Base-by-base conservation (phyloP, 2,329 filamentous ascomycete species). In the Colletotrichum chrysophilum region DNA sequence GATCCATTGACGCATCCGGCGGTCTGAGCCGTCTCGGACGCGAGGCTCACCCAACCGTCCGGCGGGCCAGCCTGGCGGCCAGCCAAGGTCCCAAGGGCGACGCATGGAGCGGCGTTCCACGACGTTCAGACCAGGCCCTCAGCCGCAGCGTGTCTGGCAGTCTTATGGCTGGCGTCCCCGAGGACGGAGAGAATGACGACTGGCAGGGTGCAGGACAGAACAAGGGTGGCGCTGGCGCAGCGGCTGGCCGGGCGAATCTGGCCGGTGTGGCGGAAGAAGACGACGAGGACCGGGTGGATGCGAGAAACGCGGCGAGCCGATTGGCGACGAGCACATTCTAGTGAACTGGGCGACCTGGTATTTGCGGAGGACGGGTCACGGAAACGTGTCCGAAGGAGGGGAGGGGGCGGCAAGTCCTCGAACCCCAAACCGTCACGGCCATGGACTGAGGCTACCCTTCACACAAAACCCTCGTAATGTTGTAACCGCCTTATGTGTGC, bases 51-150 rank as follows among this genome's bases (percentile, higher is more conserved):
- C 96, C 97, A 4, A 87, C 93, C 7, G 84, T 87, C 75, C 92
- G 97, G 70, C 92, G 96, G 76, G 86, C 93, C 30, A 96, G 92
- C 84, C 86, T 98, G 78, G 94, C 95, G 18, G 94, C 95, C 62
- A 97, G 94, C 80, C 97, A 99, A 85, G 97, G 97, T 0, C 96
- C 97, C 66, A 98, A 98, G 87, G 97, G 97, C n/a, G 97, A 99
- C 84, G 94, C 97, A 18, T 99, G 97, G 97, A 98, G 95, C 80
- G 97, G 97, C 74, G 96, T 98, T 32, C 95, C 96, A 43, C 91
- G 97, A 77, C 91, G 95, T 71, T 92, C 93, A 34, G 95, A 98
- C 80, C 67, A 70, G 56, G 93, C 93, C n/a, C 86, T 95, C 71
- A 94, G 91, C 81, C 91, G 96, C 80, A 96, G 93, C 82, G 89